Conservation (phyloP, 768 basidiomycete species). For the Tephrocybe rancida region DNA sequence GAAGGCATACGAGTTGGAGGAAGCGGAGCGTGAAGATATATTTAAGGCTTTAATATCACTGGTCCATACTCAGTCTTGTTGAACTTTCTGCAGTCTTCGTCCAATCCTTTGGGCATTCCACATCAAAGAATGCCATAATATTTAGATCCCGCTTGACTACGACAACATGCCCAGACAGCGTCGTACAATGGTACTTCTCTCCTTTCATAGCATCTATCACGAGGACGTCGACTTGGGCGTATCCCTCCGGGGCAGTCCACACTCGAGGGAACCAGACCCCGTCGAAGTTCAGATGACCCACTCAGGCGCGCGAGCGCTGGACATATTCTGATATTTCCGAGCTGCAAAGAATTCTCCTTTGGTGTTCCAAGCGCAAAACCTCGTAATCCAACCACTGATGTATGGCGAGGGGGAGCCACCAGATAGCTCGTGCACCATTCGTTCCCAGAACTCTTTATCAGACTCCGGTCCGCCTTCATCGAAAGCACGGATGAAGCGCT, state of each 20-base stretch:
- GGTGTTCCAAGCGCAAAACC: slow-evolving; percentile 30
- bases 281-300: too few relatives aligned
- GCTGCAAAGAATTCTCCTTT: background rate
- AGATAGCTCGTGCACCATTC: slow-evolving; percentile 17
- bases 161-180: too few relatives aligned
- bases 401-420: slow-evolving; percentile 24
- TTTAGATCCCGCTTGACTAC: too few relatives aligned
- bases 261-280: background rate
- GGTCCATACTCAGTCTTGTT: too few relatives aligned
- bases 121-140: too few relatives aligned
- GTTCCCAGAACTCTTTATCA: slow-evolving; percentile 40
- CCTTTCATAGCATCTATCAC: too few relatives aligned
- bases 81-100: too few relatives aligned
- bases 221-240: too few relatives aligned
- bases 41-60: background rate
- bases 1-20: background rate
- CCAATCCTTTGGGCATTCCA: too few relatives aligned
- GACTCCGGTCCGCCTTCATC: slow-evolving; percentile 21
- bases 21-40: background rate
- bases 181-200: too few relatives aligned
- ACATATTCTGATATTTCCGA: background rate
- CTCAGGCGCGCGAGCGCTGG: background rate
- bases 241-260: too few relatives aligned
- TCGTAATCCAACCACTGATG: slow-evolving; percentile 41
- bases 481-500: slow-evolving; percentile 36